Evolutionary conservation across 2,329 filamentous ascomycete genomes (phyloP), one percentile per base, ranked within the genome.

Genomic region (Clonostachys chloroleuca): DNA sequence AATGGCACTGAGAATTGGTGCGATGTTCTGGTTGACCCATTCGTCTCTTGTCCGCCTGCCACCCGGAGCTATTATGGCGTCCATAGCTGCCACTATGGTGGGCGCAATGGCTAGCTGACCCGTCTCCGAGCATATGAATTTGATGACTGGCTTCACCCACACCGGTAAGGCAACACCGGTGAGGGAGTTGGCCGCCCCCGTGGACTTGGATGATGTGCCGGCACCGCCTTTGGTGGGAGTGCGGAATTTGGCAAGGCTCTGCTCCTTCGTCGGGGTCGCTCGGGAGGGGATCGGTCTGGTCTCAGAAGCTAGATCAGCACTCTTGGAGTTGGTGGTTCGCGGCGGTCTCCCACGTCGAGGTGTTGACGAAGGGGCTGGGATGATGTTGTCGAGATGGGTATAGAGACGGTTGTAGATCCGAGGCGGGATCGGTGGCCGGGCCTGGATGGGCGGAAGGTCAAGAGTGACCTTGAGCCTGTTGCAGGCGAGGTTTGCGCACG

Each of bases 401-500:
- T 92, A 94, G 36, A 97, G 75, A 49, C 89, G 89, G 58, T 87
- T 88, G 72, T 97, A 97, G 45, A 90, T 78, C 47, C 83, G 80
- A 1, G 89, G 90, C 42, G 84, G 84, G 46, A 90, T 86, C 5
- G 91, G 91, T 3, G 91, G 89, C 5, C 83, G 79, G 4, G 86
- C 80, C 52, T 87, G 81, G 49, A 92, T 85, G 1, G 84, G 79
- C 1, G 92, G 91, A 8, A 96, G 81, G 59, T 91, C 82, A 41
- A 95, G 79, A 1, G 75, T 64, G 47, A 84, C 86, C 60, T 91
- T 92, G 37, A 96, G 74, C 46, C 90, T 90, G 49, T 92, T 89
- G 61, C 92, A 97, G 17, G 94, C 94, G 50, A 99, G 80, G 66
- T 96, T 86, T 13, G 89, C 87, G 63, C 91, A 96, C 5, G 86